Evolutionary conservation across 345 rosid genomes (phyloP), one percentile per base, ranked within the genome.

Genomic region (Gossypium thurberi): DNA sequence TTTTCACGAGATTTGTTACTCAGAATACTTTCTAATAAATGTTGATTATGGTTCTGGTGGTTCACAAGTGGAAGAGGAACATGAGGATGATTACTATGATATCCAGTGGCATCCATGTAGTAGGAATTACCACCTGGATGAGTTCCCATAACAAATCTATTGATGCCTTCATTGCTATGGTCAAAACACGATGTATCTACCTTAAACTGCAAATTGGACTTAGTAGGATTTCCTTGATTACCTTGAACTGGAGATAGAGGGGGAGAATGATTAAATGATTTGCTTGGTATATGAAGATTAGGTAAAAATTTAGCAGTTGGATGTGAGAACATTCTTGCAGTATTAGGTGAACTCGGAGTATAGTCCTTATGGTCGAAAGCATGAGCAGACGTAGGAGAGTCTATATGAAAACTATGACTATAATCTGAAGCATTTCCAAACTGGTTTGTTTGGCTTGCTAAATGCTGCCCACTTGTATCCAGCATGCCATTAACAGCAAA

Each of bases 401-500:
- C 90, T 75, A 77, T 77, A 52, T 53, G 86, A 76, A 77, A 76
- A 28, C 78, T 78, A 26, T 82, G 87, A 66, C 81, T 85, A 76
- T 79, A 76, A 59, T 86, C 90, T 56, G 87, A 86, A 77, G 85
- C 74, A 59, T 72, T 86, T 60, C 86, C 87, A 18, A 82, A 71
- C 44, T 80, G 88, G 67, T 76, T 85, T 26, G 84, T 74, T 74
- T 82, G 88, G 73, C 83, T 84, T 2, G 85, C 76, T 76, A 82
- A 75, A 63, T 84, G 78, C 59, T 84, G 88, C 11, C 85, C 90
- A 14, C 82, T 87, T 17, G 21, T 70, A 26, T 89, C 92, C 26
- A 85, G 72, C 76, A 91, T 79, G 69, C 92, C 86, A 72, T 94
- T 91, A 53, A 89, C 84, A 70, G 97, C 96, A 52, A 82, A 81